Conservation (phyloP, 1,284 basidiomycete genomes). For the Microbotryum violaceum region DNA sequence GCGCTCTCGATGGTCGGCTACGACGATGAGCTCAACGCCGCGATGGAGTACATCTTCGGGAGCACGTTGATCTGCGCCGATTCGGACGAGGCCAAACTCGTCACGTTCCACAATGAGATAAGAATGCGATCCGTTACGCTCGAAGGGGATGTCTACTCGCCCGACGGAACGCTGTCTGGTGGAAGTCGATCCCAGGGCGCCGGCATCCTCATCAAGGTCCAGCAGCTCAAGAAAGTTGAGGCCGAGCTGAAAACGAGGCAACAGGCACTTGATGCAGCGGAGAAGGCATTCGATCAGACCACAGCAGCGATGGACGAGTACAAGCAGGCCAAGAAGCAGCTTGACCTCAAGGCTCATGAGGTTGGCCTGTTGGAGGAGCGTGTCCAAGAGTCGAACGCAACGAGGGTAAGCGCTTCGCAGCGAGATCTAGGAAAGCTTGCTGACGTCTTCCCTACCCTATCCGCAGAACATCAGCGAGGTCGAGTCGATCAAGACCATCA, state of each 20-base stretch:
- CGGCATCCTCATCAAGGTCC: constrained; percentile 74
- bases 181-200: constrained; percentile 73
- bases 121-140: constrained; percentile 80
- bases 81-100: constrained; percentile 74
- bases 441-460: neutral
- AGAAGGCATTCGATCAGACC: constrained; percentile 53
- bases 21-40: constrained; percentile 71
- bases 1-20: constrained; percentile 84
- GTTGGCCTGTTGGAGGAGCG: constrained; percentile 75
- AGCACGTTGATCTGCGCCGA: constrained; percentile 88
- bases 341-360: constrained; percentile 87
- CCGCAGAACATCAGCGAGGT: constrained; percentile 71
- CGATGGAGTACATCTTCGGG: constrained; percentile 91
- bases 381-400: constrained; percentile 78
- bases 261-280: constrained; percentile 51
- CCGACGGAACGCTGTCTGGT: constrained; percentile 86
- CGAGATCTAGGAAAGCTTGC: neutral
- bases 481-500: constrained; percentile 59
- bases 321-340: constrained; percentile 58
- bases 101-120: constrained; percentile 74
- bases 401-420: constrained; percentile 55
- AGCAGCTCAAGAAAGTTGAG: constrained; percentile 64
- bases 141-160: constrained; percentile 94
- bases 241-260: constrained; percentile 51
- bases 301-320: constrained; percentile 60